A percentile compares a stretch with the other conserved stretches of the same genome.
Conservation (phyloP, 176 grass and related monocot species). For the Cocos nucifera region DNA sequence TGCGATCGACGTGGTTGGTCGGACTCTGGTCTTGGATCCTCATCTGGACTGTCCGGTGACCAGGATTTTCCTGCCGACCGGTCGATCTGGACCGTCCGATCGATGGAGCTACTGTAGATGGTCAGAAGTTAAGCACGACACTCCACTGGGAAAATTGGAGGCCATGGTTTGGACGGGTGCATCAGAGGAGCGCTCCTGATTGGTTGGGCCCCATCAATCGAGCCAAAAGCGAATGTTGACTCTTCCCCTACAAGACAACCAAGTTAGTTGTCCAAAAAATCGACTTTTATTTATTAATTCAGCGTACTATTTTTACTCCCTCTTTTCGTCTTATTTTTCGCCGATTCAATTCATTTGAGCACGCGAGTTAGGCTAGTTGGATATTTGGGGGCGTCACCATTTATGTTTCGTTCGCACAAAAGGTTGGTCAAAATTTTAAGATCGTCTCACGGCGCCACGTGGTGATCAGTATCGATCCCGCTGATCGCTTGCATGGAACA, state of each 20-base stretch:
- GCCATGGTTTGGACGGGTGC: neutral
- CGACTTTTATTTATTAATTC: no score
- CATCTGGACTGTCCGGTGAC: no score
- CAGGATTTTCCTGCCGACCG: no score
- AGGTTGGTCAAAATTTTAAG: neutral
- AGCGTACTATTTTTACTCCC: no score
- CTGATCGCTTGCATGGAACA: neutral
- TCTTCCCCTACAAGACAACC: no score
- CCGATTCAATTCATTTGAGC: neutral
- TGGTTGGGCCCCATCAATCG: neutral
- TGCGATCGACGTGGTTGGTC: no score
- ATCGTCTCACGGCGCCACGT: neutral
- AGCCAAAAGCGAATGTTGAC: no score
- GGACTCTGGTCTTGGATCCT: no score
- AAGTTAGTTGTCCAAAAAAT: no score
- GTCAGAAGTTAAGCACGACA: constrained; percentile 5
- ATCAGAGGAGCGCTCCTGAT: neutral
- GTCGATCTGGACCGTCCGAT: neutral
- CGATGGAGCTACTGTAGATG: neutral
- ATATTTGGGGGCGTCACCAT: neutral
- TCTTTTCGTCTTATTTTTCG: no score
- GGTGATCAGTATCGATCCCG: neutral
- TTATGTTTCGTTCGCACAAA: neutral
- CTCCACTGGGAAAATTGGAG: neutral
- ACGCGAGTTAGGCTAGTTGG: constrained; percentile 1